Evolutionary conservation across 257 asterid genomes (phyloP).

Genomic region (Paraleonurus japonicus): DNA sequence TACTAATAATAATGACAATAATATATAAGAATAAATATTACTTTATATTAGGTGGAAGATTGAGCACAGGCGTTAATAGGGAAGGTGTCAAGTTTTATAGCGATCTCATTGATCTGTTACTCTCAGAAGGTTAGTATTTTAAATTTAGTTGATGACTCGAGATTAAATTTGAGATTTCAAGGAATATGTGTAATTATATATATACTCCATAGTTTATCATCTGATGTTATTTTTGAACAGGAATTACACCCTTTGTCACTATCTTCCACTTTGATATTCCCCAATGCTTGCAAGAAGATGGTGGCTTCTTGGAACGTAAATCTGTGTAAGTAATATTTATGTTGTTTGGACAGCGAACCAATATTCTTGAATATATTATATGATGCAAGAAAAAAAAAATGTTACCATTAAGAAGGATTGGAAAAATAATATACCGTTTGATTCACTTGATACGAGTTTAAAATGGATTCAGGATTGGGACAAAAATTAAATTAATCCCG

Average conservation of each 20-base stretch:
- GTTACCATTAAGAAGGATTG: no score
- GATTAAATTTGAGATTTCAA: neutral
- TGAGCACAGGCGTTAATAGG: constrained; percentile 28
- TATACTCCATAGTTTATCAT: no score
- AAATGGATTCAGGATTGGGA: no score
- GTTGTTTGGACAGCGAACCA: no score
- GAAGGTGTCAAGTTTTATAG: constrained; percentile 41
- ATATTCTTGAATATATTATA: no score
- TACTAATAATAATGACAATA: no score
- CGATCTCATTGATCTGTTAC: constrained; percentile 28
- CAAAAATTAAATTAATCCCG: no score
- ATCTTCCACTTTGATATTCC: constrained; percentile 53
- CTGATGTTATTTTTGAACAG: neutral
- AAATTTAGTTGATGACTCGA: no score
- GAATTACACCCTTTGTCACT: constrained; percentile 44
- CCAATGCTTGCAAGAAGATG: constrained; percentile 38
- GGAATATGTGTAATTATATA: no score
- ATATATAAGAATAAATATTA: neutral
- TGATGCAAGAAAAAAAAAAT: no score
- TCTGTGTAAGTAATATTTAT: constrained; percentile 38
- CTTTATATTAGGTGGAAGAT: constrained; percentile 33
- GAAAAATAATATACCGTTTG: no score
- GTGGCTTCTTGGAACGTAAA: constrained; percentile 35
- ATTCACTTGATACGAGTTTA: no score
- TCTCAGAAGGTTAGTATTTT: constrained; percentile 24